Percentiles rank a stretch among this genome's conserved stretches.
These are phyloP conservation scores for Podaxis sp. DNA, from an alignment of 768 basidiomycete genomes.

Conservation along the genomic window DNA sequence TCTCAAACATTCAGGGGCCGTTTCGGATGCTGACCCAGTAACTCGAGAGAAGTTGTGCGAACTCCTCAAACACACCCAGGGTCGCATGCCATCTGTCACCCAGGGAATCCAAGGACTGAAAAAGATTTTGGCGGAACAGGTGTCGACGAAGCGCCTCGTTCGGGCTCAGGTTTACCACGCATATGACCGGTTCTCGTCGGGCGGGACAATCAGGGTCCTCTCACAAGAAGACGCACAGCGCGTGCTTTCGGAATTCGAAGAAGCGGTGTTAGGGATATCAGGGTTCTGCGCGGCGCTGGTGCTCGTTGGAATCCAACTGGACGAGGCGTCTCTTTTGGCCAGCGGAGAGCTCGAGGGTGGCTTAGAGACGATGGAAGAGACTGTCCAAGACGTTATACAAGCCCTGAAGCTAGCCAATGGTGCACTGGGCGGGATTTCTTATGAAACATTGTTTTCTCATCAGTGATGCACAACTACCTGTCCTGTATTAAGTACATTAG, in stretches of 20 bases:
- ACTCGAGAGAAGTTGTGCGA: not conserved
- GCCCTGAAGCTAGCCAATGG: not conserved
- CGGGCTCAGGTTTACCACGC: not conserved
- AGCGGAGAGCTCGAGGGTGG: not conserved
- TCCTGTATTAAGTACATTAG: not conserved
- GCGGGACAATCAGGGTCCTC: not conserved
- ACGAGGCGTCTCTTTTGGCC: not conserved
- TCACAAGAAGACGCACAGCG: not conserved
- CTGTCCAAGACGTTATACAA: not conserved
- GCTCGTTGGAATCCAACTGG: not conserved
- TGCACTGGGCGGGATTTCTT: not conserved
- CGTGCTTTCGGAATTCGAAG: not conserved
- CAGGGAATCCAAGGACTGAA: not conserved
- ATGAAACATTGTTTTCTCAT: not conserved
- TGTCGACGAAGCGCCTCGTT: not conserved
- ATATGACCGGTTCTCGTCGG: not conserved
- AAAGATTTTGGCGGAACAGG: not conserved
- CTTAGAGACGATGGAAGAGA: not conserved
- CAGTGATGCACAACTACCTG: not conserved
- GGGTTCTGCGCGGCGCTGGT: slow-evolving; percentile 1
- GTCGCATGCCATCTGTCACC: not conserved
- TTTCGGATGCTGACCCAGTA: not conserved
- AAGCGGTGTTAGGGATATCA: not conserved
- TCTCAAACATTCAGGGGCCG: not conserved
- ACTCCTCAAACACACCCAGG: not conserved